Base-by-base conservation (phyloP, 2,329 filamentous ascomycete species). In the Neofusicoccum kwambonambiense region DNA sequence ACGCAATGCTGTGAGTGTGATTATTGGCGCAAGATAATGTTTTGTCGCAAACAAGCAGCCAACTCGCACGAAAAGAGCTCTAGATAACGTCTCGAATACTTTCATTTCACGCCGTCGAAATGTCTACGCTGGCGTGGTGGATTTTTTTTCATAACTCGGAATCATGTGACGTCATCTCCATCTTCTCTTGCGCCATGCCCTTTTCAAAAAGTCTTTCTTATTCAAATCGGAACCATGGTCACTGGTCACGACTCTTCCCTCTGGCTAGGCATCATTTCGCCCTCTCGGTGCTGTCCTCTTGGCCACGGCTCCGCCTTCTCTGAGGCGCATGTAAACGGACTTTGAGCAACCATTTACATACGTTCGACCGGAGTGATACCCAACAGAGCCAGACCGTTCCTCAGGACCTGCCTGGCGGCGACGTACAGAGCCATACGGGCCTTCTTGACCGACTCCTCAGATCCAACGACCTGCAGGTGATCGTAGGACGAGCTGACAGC, bases 371-470 rank as follows among this genome's bases (percentile, higher is more conserved):
- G 92, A 62, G 83, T 88, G 75, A 96, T 80, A 1, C 92, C 92
- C 69, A 96, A 81, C 71, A 96, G 77, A 68, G 85, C 84, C 92
- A 96, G 96, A 67, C 91, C 92, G 76, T 95, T 96, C 72, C 85
- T 84, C 68, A 96, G 81, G 41, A 94, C 91, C 67, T 89, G 87
- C 72, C 90, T 85, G 6, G 91, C 89, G 2, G 89, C 83, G 70
- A 90, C 87, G 75, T 96, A 96, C 70, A 96, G 79, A 11, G 90
- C 90, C 84, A 92, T 86, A 70, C 92, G 84, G 31, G 90, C 89
- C 71, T 81, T 78, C 82, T 90, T 88, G 63, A 93, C 79, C 74
- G 90, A 88, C 35, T 81, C 82, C 78, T 94, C 90, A 67, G 88
- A 90, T 62, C 91, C 90, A n/a, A 96, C 87, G 62, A 95, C 91